These are phyloP conservation scores for Platanthera zijinensis DNA, from an alignment of 106 monocot species.

Conservation along the genomic window DNA sequence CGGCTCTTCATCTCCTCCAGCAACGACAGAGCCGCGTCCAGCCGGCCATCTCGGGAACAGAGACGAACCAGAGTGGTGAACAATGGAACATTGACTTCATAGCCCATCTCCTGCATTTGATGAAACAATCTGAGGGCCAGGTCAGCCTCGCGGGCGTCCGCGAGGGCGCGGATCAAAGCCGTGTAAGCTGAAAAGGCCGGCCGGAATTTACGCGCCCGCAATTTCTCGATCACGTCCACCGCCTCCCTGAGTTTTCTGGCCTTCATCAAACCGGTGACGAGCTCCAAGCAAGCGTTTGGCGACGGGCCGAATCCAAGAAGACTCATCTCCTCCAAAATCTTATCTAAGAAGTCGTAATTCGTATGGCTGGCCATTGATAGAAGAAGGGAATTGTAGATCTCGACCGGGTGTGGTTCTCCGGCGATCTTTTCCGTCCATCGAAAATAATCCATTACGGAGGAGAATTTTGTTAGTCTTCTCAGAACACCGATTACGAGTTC, in stretches of 20 bases:
- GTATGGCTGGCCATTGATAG: conserved; percentile 36
- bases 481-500: conserved; percentile 43
- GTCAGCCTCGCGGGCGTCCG: conserved; percentile 64
- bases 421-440: conserved; percentile 47
- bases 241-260: conserved; percentile 49
- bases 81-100: conserved; percentile 72
- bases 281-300: conserved; percentile 45
- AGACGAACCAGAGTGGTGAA: conserved; percentile 89
- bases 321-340: conserved; percentile 78
- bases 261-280: conserved; percentile 44
- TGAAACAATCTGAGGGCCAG: conserved; percentile 67
- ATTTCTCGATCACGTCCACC: conserved; percentile 33
- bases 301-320: conserved; percentile 57
- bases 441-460: conserved; percentile 47
- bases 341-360: conserved; percentile 46
- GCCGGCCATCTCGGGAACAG: conserved; percentile 60
- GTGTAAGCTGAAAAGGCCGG: conserved; percentile 95
- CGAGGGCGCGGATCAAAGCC: conserved; percentile 71
- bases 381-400: conserved; percentile 65
- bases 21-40: conserved; percentile 68
- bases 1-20: conserved; percentile 87
- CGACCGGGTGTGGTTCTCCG: conserved; percentile 33
- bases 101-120: conserved; percentile 96
- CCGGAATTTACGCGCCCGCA: conserved; percentile 75
- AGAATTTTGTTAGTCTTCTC: conserved; percentile 36